phyloP scores from a whole-genome alignment of 176 grass and related monocot species.

The Eleusine coracana region DNA sequence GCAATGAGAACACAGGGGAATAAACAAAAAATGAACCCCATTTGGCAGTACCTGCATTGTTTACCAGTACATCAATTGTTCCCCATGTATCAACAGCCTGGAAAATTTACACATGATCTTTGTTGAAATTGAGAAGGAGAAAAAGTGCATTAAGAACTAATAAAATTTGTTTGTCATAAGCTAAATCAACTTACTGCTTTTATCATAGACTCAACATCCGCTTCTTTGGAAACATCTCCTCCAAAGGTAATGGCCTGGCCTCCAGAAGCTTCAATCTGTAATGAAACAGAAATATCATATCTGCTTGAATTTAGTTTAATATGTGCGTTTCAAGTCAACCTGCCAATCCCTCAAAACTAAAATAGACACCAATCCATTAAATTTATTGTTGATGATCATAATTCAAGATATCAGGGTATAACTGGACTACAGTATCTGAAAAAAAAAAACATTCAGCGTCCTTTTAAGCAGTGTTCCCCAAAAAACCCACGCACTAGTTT shows the following conservation, averaged over 20 bases:
- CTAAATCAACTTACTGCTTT: constrained; percentile 53
- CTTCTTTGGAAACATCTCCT: constrained; percentile 91
- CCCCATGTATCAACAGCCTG: constrained; percentile 74
- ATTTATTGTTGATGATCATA: too few species aligned
- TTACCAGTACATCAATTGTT: constrained; percentile 74
- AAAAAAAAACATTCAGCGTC: too few species aligned
- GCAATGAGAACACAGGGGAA: constrained; percentile 26
- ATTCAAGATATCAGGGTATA: too few species aligned
- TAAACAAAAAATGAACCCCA: neutral
- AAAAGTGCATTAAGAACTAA: neutral
- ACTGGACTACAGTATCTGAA: too few species aligned
- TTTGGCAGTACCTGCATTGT: constrained; percentile 62
- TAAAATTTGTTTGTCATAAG: constrained; percentile 3
- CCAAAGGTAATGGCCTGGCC: constrained; percentile 89
- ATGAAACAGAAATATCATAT: constrained; percentile 10
- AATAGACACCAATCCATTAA: too few species aligned
- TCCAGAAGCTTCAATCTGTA: constrained; percentile 74
- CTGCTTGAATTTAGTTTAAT: neutral
- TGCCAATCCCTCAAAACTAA: too few species aligned
- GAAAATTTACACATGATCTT: constrained; percentile 13
- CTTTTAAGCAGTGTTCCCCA: too few species aligned
- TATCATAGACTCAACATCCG: constrained; percentile 86
- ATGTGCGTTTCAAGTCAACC: neutral
- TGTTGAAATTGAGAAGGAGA: constrained; percentile 14
- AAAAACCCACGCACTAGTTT: too few species aligned